phyloP scores from a whole-genome alignment of 140 eudicot species.

The Stevia rebaudiana region DNA sequence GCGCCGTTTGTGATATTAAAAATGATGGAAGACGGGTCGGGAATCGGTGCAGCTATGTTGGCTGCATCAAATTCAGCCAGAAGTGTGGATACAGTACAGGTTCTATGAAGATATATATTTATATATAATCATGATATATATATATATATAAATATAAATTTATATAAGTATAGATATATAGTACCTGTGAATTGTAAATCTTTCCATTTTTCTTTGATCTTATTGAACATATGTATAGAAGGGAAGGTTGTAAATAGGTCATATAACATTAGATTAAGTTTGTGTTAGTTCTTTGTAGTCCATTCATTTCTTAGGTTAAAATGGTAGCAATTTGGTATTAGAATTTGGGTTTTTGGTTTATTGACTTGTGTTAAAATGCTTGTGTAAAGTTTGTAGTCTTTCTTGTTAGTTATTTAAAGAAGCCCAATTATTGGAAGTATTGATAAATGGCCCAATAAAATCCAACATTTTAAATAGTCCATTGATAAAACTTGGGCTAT shows the following conservation, averaged over 20 bases:
- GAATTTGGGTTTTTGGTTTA: slow-evolving; percentile 2
- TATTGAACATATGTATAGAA: slow-evolving; percentile 21
- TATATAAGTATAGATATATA: slow-evolving; percentile 22
- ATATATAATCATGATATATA: slow-evolving; percentile 29
- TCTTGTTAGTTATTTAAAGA: too few relatives aligned
- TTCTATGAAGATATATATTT: slow-evolving; percentile 41
- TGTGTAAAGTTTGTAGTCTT: too few relatives aligned
- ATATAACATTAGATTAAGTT: slow-evolving; percentile 28
- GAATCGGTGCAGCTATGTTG: slow-evolving; percentile 81
- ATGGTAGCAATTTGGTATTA: slow-evolving; percentile 21
- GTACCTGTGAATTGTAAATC: slow-evolving; percentile 41
- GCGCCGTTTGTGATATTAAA: slow-evolving; percentile 55
- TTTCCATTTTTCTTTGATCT: slow-evolving; percentile 27
- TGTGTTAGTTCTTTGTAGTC: slow-evolving; percentile 31
- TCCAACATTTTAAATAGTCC: too few relatives aligned
- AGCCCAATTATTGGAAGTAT: too few relatives aligned
- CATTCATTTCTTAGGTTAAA: slow-evolving; percentile 29
- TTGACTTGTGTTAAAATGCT: background rate
- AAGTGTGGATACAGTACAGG: slow-evolving; percentile 59
- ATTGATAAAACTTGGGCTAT: too few relatives aligned
- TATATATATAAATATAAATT: slow-evolving; percentile 3
- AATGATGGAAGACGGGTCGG: slow-evolving; percentile 88
- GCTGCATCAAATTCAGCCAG: slow-evolving; percentile 71
- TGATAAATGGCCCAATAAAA: too few relatives aligned
- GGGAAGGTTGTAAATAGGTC: slow-evolving; percentile 40